Evolutionary conservation across 495 filamentous ascomycete genomes (phyloP), one percentile per base, ranked within the genome.

Genomic region (Penicillium bovifimosum): DNA sequence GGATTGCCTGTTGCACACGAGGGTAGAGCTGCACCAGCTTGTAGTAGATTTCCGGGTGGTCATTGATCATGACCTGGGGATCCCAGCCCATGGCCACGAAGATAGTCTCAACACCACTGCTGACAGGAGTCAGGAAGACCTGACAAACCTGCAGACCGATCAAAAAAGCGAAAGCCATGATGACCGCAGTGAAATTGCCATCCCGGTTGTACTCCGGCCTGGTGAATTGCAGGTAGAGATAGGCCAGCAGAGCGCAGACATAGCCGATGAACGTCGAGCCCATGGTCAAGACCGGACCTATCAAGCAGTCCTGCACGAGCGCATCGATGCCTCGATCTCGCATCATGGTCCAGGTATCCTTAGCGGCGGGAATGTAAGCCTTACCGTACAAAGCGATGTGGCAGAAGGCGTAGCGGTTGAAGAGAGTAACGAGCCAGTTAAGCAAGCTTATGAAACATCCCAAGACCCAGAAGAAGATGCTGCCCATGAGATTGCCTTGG

Each of bases 321-420:
- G 88, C 89, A 60, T 96, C 90, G 49, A 97, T 83, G 26, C 92
- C 92, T 31, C 91, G 88, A 63, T 95, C 82, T 59, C 87, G 90
- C 76, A 96, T 88, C 85, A 96, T 88, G 5, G 57, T 82, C 87
- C 88, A 93, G 0, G 88, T 95, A 60, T 90, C 88, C 65, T 92
- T 96, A 3, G 90, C 91, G 2, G 90, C 83, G 5, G 82, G 78
- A 47, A 96, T 78, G 62, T 95, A 96, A 0, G 86, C 68, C 60
- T 93, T 91, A 20, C 91, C 91, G 62, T 96, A 95, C 1, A 96
- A 74, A 0, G 92, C 90, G 61, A 97, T 95, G 66, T 96, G 86
- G 16, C 84, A 88, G 69, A 96, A 96, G 0, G 90, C 91, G 58
- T 96, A 96, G 59, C 88, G 82, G 50, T 79, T 81, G 67, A 76